Evolutionary conservation across 2,329 filamentous ascomycete genomes (phyloP), one percentile per base, ranked within the genome.

Genomic region (Sporothrix phasma): DNA sequence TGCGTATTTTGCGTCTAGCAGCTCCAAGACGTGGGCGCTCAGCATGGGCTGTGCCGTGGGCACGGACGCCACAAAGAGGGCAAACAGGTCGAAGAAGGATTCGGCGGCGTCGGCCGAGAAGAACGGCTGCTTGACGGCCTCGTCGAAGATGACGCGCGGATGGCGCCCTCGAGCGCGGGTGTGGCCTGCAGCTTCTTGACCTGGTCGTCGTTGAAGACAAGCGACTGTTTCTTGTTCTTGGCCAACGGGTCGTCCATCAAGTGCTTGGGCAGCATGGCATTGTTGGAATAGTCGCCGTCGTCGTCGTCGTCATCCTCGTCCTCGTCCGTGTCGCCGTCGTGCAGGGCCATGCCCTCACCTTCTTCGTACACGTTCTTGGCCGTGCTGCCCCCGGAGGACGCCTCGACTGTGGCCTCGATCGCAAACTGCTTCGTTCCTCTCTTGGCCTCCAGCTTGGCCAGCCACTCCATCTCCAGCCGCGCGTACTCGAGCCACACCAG

Each of bases 61-160:
- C 34, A 92, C 78, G 46, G 84, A 77, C 41, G 31, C 53, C 22
- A 80, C 78, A 74, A 96, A 97, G 5, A 80, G 78, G 2, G 84
- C 79, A 68, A 96, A 88, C 76, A 95, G 83, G 70, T 88, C 79
- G 75, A 94, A 97, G 76, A 97, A 96, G 24, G 82, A 77, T 70
- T 88, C 86, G 3, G 86, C 90, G 6, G 91, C 80, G 0, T 79
- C 77, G 1, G 85, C 76, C 66, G 83, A 84, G 73, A 87, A 85
- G 68, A 89, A 86, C 61, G 88, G 83, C 70, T 96, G 87, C 73
- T 88, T 90, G 77, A 86, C 86, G 5, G 92, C 88, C 24, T 90
- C 85, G 71, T 96, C 91, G 72, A 96, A 97, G 56, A 99, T 90
- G 45, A 93, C 92, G 64, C 92, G 83, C 1, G 94, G 69, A 99